phyloP scores from a whole-genome alignment of 2,329 filamentous ascomycete genomes.

The Thielaviopsis populi region DNA sequence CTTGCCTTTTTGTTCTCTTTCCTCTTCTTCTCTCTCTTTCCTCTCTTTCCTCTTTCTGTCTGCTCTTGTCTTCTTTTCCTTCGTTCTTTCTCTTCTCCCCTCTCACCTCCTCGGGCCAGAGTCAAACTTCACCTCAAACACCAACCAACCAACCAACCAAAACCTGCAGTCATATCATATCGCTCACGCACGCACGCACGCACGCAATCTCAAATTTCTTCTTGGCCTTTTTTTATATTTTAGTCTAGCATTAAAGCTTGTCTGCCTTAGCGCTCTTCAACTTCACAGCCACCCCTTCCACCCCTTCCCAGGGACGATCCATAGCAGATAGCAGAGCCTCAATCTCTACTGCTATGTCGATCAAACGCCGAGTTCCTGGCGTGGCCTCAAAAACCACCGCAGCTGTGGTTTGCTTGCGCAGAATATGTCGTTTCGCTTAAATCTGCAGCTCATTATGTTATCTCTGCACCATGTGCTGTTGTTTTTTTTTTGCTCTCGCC shows the following conservation, averaged over 20 bases:
- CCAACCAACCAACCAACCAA: neutral
- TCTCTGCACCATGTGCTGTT: no score
- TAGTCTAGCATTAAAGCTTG: neutral
- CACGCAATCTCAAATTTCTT: neutral
- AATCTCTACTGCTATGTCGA: neutral
- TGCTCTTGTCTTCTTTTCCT: neutral
- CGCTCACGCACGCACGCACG: no score
- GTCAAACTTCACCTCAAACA: neutral
- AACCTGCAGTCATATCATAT: neutral
- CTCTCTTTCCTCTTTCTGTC: neutral
- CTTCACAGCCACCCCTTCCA: no score
- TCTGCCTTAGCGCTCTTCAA: neutral
- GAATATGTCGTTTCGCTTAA: neutral
- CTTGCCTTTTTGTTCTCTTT: neutral
- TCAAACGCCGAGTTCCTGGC: neutral
- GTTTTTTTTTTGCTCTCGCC: neutral
- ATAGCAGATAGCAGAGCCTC: neutral
- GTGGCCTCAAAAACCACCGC: neutral
- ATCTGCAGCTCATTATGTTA: neutral
- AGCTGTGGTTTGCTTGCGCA: neutral
- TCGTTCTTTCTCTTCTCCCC: neutral
- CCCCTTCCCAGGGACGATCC: no score
- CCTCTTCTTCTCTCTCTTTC: neutral
- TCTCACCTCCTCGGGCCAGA: neutral
- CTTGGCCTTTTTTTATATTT: neutral